Conservation (phyloP, 495 filamentous ascomycete genomes). For the Penicillium paxilli region DNA sequence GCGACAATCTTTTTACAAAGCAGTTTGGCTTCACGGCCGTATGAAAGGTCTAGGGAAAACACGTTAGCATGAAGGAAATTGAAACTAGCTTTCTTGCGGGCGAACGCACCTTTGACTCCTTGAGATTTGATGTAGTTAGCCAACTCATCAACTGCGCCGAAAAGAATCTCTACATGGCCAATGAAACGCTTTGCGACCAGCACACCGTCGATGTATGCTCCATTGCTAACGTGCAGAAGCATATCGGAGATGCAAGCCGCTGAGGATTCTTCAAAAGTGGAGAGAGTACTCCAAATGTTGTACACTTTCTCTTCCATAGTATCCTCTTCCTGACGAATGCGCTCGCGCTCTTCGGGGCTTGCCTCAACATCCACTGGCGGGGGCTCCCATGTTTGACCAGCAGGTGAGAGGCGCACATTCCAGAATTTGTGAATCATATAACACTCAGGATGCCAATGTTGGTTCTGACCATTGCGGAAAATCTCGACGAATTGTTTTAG, state of each 20-base stretch:
- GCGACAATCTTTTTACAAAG: conserved; percentile 99
- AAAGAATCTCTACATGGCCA: conserved; percentile 90
- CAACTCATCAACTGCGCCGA: conserved; percentile 82
- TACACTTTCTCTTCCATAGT: conserved; percentile 97
- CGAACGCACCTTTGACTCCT: conserved; percentile 69
- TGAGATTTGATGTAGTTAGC: conserved; percentile 68
- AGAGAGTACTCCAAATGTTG: conserved; percentile 96
- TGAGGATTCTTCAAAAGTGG: conserved; percentile 95
- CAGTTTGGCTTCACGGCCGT: conserved; percentile 92
- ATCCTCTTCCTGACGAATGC: conserved; percentile 83
- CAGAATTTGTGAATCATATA: conserved; percentile 99
- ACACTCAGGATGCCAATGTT: conserved; percentile 99
- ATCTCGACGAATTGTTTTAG: conserved; percentile 99
- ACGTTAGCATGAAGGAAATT: not conserved
- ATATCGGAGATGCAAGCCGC: conserved; percentile 99
- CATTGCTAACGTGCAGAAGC: conserved; percentile 98
- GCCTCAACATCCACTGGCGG: conserved; percentile 59
- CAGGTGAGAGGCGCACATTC: conserved; percentile 84
- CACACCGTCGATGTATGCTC: conserved; percentile 91
- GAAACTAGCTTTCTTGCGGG: not conserved
- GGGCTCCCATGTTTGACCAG: conserved; percentile 49
- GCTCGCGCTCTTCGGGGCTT: conserved; percentile 70
- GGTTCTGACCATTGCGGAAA: conserved; percentile 93
- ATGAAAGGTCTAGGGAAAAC: conserved; percentile 66
- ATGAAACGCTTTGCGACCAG: conserved; percentile 97